Conservation (phyloP, 768 basidiomycete species). For the Asterophora parasitica region DNA sequence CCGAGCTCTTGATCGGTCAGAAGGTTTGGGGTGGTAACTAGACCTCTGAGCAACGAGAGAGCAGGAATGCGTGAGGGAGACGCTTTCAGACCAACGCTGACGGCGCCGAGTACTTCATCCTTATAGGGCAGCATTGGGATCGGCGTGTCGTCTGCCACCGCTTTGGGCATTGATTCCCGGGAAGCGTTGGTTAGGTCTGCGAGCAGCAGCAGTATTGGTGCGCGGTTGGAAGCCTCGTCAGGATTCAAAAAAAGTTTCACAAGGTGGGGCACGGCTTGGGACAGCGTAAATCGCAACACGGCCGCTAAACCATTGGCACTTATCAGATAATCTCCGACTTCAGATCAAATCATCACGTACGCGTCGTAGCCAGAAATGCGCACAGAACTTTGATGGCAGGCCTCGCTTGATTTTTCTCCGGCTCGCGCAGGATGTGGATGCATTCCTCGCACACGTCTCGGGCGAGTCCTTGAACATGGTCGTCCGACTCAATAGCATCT, state of each 20-base stretch:
- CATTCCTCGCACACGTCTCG: constrained; percentile 79
- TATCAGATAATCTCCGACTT: not conserved
- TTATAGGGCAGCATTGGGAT: constrained; percentile 55
- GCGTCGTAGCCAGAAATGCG: constrained; percentile 69
- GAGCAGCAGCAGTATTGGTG: constrained; percentile 62
- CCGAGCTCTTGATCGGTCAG: constrained; percentile 70
- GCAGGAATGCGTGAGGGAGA: constrained; percentile 51
- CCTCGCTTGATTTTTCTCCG: constrained; percentile 90
- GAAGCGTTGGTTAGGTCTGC: constrained; percentile 58
- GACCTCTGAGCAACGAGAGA: constrained; percentile 56
- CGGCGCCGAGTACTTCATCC: constrained; percentile 67
- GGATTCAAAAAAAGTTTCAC: constrained; percentile 70
- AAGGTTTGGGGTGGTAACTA: constrained; percentile 61
- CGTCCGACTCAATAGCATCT: constrained; percentile 31
- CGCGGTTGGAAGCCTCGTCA: constrained; percentile 61
- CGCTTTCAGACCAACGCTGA: constrained; percentile 53
- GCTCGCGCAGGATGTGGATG: constrained; percentile 73
- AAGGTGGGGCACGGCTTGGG: constrained; percentile 71
- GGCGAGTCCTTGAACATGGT: constrained; percentile 54
- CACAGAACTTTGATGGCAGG: constrained; percentile 83
- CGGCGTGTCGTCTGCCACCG: constrained; percentile 16
- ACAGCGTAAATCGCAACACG: constrained; percentile 61
- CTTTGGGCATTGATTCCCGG: constrained; percentile 34
- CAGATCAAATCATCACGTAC: constrained; percentile 41
- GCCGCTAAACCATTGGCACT: constrained; percentile 41